Conservation (phyloP, 2,329 filamentous ascomycete species). For the Simplicillium aogashimaense region DNA sequence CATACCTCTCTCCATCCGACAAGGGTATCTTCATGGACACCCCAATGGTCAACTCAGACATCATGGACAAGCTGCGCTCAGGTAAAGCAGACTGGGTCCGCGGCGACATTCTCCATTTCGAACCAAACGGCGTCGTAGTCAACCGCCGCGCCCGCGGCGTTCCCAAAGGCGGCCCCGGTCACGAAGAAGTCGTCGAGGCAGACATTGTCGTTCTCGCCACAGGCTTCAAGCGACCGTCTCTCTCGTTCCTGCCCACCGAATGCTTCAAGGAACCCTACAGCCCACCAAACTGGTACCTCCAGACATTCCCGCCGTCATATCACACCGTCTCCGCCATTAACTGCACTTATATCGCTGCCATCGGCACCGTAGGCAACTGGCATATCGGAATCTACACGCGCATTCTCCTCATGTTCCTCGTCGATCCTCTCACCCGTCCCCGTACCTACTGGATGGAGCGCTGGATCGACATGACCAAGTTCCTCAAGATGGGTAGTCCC, state of each 20-base stretch:
- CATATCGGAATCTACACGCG: slow-evolving; percentile 86
- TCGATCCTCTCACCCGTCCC: slow-evolving; percentile 67
- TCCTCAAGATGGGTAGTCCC: slow-evolving; percentile 60
- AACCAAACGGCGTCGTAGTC: slow-evolving; percentile 55
- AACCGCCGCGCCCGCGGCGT: slow-evolving; percentile 64
- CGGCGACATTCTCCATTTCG: slow-evolving; percentile 64
- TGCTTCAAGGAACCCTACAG: slow-evolving; percentile 64
- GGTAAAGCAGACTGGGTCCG: slow-evolving; percentile 71
- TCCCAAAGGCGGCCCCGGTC: slow-evolving; percentile 64
- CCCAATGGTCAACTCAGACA: slow-evolving; percentile 77
- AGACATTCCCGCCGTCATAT: slow-evolving; percentile 70
- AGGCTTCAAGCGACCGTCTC: slow-evolving; percentile 64
- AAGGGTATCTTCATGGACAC: slow-evolving; percentile 76
- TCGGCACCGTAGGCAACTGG: slow-evolving; percentile 77
- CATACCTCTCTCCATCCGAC: slow-evolving; percentile 58
- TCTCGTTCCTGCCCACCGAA: slow-evolving; percentile 64
- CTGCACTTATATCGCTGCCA: slow-evolving; percentile 70
- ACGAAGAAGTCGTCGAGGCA: slow-evolving; percentile 53
- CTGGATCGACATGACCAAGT: slow-evolving; percentile 77
- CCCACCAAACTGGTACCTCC: slow-evolving; percentile 81
- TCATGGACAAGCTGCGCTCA: slow-evolving; percentile 64
- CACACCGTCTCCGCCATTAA: slow-evolving; percentile 72
- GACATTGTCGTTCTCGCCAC: slow-evolving; percentile 80
- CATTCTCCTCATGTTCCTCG: slow-evolving; percentile 76
- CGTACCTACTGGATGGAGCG: slow-evolving; percentile 66